phyloP scores from a whole-genome alignment of 306 rosid species.

The Oemleria cerasiformis region DNA sequence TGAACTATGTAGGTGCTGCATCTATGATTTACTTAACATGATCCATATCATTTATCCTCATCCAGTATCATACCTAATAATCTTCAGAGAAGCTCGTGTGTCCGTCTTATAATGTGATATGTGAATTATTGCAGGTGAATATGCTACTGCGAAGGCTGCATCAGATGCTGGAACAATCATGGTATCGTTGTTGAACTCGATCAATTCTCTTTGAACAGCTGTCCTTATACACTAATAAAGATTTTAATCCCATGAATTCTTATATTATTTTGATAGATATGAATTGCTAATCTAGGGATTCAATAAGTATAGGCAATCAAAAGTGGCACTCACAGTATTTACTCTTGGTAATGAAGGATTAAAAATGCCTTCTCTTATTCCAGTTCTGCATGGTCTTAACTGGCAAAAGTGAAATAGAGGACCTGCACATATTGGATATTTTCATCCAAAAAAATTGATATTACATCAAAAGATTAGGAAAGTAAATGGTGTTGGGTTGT shows the following conservation, averaged over 20 bases:
- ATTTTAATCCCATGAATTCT: constrained; percentile 7
- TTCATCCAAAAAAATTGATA: background rate
- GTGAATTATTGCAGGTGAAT: constrained; percentile 54
- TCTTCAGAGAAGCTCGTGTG: constrained; percentile 1
- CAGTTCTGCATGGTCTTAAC: background rate
- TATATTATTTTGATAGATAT: background rate
- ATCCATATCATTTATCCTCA: too few species aligned
- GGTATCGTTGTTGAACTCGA: constrained; percentile 42
- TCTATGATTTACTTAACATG: too few species aligned
- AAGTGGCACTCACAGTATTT: background rate
- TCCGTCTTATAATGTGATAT: constrained; percentile 18
- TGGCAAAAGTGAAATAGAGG: background rate
- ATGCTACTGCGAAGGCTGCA: constrained; percentile 88
- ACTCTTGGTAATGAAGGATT: constrained; percentile 3
- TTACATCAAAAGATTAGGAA: background rate
- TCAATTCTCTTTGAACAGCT: constrained; percentile 1
- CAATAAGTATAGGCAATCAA: background rate
- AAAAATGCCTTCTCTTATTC: background rate
- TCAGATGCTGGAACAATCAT: constrained; percentile 82
- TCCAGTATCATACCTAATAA: background rate
- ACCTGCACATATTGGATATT: background rate
- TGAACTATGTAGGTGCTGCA: too few species aligned
- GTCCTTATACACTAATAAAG: background rate
- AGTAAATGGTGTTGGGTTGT: background rate
- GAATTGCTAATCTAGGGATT: background rate